Evolutionary conservation across 2,329 filamentous ascomycete genomes (phyloP), one percentile per base, ranked within the genome.

Genomic region (Penicillium sp.): DNA sequence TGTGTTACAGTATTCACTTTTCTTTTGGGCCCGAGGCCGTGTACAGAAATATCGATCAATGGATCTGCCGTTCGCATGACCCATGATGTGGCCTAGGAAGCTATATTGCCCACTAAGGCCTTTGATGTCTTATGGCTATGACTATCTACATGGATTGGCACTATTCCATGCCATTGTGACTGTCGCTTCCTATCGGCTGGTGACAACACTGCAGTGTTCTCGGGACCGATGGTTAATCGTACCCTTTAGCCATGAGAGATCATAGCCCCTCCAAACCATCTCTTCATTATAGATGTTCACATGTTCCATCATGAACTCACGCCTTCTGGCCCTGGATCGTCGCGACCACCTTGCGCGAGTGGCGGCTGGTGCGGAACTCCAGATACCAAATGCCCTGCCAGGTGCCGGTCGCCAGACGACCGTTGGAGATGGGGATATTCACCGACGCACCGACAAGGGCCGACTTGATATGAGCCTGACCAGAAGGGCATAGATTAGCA

Each of bases 301-400:
- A 36, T 16, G 27, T 19, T 16, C 23, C 35, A 23, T 19, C 6
- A 36, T 25, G 34, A 7, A 57, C 46, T 66, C 57, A 67, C 5
- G 45, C 52, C 70, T 78, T 81, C 71, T 96, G 86, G 29, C 91
- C 93, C 67, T 97, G 90, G 47, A 97, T 94, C 1, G 93, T 97
- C 38, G 91, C 91, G 47, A 98, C 83, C 9, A 97, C 79, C 62
- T 81, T 86, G 58, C 93, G 79, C 49, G 80, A 75, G 67, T 96
- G 90, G 67, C 80, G 87, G 53, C 73, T 73, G 3, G 73, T 78
- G 41, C 91, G 77, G 64, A 97, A 97, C 68, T 97, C 93, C 50
- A 96, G 71, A 65, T 94, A 94, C 86, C 87, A 97, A 44, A 97
- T 91, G 0, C 93, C 81, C 50, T 74, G 71, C 72, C 72, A 75